Conservation (phyloP, 2,329 filamentous ascomycete genomes). For the Metarhizium sp. region DNA sequence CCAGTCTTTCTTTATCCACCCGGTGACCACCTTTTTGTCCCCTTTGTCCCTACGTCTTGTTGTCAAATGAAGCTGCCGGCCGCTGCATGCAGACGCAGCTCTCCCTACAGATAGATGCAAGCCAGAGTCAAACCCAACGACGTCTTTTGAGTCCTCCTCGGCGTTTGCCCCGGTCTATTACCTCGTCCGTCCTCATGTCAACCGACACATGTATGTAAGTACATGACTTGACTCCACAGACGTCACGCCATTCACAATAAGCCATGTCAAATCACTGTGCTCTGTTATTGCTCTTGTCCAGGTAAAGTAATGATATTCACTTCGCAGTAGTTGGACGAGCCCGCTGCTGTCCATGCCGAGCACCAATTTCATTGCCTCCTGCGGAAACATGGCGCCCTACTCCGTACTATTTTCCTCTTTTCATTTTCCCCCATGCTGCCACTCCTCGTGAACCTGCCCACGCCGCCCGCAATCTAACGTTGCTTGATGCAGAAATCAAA, state of each 20-base stretch:
- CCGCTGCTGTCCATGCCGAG: background rate
- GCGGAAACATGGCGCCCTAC: background rate
- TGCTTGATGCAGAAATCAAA: constrained; percentile 1
- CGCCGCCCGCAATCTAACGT: background rate
- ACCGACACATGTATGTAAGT: no score
- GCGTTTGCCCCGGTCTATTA: no score
- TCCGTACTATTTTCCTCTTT: background rate
- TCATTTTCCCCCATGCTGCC: background rate
- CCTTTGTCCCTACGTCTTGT: no score
- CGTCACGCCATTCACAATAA: background rate
- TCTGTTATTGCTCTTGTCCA: background rate
- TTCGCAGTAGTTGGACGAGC: background rate
- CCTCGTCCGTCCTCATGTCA: no score
- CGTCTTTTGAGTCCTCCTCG: no score
- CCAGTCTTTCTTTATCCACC: no score
- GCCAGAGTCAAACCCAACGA: no score
- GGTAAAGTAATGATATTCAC: background rate
- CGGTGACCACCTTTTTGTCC: no score
- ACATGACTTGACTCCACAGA: background rate
- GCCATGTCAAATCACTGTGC: background rate
- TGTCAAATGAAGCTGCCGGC: no score
- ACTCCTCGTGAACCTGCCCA: background rate
- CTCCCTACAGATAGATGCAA: no score
- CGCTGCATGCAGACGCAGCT: no score
- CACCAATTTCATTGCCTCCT: background rate